Conservation (phyloP, 73 alveolate species). For the Urostyla sp. region DNA sequence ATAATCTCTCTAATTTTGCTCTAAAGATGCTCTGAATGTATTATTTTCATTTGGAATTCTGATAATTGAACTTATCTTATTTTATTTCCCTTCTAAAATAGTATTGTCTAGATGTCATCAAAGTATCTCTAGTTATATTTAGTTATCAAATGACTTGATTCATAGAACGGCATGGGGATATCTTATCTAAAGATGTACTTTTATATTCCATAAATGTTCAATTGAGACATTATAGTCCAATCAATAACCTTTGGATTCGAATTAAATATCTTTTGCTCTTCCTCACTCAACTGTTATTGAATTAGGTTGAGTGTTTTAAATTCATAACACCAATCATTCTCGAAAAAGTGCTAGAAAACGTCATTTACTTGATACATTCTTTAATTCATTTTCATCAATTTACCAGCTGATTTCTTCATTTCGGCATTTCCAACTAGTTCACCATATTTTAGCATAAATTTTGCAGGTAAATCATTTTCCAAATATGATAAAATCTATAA, state of each 20-base stretch:
- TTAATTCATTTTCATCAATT: conserved; percentile 33
- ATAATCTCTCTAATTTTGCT: conserved; percentile 9
- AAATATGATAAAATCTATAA: conserved; percentile 1
- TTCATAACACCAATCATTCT: conserved; percentile 81
- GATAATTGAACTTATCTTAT: background rate
- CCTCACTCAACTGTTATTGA: conserved; percentile 42
- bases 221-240: conserved; percentile 73
- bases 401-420: conserved; percentile 72
- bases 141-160: background rate
- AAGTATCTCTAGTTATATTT: background rate
- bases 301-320: conserved; percentile 55
- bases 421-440: conserved; percentile 56
- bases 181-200: conserved; percentile 84
- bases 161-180: conserved; percentile 40
- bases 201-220: conserved; percentile 79
- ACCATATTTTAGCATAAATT: conserved; percentile 19
- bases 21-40: conserved; percentile 18
- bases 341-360: conserved; percentile 62
- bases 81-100: conserved; percentile 5
- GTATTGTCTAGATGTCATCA: conserved; percentile 5
- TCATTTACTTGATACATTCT: background rate
- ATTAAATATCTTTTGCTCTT: conserved; percentile 64
- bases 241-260: conserved; percentile 76
- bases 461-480: conserved; percentile 63
- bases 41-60: conserved; percentile 1